Percentiles rank a stretch among this genome's conserved stretches.
phyloP scores from a whole-genome alignment of 2,329 filamentous ascomycete species.

The Pleurostoma richardsiae region DNA sequence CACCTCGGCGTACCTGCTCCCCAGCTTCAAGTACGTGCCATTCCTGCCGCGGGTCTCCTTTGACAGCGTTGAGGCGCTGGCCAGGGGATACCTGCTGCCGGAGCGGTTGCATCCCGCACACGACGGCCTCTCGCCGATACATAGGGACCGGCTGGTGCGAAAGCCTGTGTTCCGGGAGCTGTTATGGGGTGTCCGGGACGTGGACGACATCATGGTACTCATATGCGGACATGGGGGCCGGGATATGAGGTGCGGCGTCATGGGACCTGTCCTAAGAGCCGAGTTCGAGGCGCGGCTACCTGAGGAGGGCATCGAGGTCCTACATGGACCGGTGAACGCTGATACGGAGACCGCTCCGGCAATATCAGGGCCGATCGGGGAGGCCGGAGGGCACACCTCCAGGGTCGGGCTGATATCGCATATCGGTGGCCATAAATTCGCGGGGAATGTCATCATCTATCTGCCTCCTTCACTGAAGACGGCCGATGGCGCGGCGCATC shows the following conservation, averaged over 20 bases:
- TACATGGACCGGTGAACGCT: slow-evolving; percentile 37
- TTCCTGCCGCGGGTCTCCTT: slow-evolving; percentile 60
- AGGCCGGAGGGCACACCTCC: slow-evolving; percentile 30
- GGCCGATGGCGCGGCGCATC: slow-evolving; percentile 39
- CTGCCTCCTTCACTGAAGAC: slow-evolving; percentile 52
- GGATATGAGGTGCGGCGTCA: slow-evolving; percentile 75
- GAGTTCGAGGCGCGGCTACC: slow-evolving; percentile 64
- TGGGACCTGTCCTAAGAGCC: slow-evolving; percentile 66
- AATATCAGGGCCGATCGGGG: slow-evolving; percentile 13
- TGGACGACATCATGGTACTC: slow-evolving; percentile 68
- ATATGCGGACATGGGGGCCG: slow-evolving; percentile 84
- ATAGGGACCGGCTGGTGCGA: slow-evolving; percentile 44
- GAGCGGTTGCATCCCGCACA: slow-evolving; percentile 57
- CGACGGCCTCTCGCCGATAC: slow-evolving; percentile 51
- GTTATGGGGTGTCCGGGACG: slow-evolving; percentile 53
- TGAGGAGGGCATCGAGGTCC: slow-evolving; percentile 41
- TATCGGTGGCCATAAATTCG: slow-evolving; percentile 80
- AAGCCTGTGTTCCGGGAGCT: slow-evolving; percentile 47
- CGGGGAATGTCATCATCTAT: slow-evolving; percentile 80
- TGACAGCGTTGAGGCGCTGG: slow-evolving; percentile 49
- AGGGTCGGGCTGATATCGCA: slow-evolving; percentile 70
- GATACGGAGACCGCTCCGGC: slow-evolving; percentile 17
- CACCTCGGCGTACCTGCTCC: slow-evolving; percentile 71
- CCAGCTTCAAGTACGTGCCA: slow-evolving; percentile 76
- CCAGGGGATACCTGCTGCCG: slow-evolving; percentile 63